Conservation (phyloP, 2,329 filamentous ascomycete species). For the Colletotrichum incanum region DNA sequence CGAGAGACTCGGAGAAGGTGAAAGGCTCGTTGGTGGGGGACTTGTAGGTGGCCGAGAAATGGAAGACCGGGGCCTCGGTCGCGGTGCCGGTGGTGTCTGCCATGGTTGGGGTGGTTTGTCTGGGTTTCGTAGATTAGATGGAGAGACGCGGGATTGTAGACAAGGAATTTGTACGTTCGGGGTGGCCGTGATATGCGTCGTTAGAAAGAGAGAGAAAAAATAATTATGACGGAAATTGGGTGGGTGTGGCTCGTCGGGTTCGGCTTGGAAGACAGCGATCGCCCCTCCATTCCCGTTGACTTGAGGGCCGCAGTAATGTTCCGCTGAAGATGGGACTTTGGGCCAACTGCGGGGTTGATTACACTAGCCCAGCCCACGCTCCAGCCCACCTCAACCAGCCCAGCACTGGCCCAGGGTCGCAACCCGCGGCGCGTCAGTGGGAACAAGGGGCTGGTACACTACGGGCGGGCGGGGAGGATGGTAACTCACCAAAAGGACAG, state of each 20-base stretch:
- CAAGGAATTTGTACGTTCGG: neutral
- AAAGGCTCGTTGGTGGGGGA: constrained; percentile 67
- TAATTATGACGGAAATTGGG: constrained; percentile 34
- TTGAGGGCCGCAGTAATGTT: constrained; percentile 25
- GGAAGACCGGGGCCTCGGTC: constrained; percentile 27
- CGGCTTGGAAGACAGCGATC: neutral
- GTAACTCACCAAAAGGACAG: neutral
- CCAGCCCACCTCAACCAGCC: neutral
- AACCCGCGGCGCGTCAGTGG: constrained; percentile 33
- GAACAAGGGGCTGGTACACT: constrained; percentile 33
- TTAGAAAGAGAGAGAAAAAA: constrained; percentile 1
- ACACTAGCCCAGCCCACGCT: constrained; percentile 1
- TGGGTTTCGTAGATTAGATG: constrained; percentile 11
- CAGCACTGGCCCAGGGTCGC: constrained; percentile 29
- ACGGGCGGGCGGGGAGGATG: neutral
- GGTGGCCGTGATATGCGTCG: constrained; percentile 7
- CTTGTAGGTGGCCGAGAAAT: constrained; percentile 69
- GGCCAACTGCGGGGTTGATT: constrained; percentile 38
- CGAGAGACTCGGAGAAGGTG: constrained; percentile 56
- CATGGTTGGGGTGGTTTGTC: constrained; percentile 5
- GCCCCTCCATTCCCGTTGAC: constrained; percentile 31
- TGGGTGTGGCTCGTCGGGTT: constrained; percentile 26
- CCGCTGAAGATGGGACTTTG: constrained; percentile 41
- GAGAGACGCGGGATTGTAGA: neutral
- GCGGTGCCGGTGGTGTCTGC: constrained; percentile 20